Evolutionary conservation across 164 flowering plant genomes (phyloP), one percentile per base, ranked within the genome.

Genomic region (Chimonanthus praecox): DNA sequence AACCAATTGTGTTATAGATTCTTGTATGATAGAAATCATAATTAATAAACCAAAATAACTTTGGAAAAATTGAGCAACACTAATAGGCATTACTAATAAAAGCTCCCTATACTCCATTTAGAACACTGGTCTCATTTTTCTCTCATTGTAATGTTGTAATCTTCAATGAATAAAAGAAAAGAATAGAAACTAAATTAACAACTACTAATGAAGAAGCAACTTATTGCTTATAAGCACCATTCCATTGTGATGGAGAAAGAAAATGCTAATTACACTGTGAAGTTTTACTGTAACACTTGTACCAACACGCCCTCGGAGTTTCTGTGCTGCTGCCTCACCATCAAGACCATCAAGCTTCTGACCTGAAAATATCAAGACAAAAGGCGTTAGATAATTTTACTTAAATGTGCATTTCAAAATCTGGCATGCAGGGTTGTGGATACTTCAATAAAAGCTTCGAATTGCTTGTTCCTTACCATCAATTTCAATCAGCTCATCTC

Each of bases 281-380:
- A 95, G 76, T 86, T 93, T 95, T 64, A 95, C 81, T 70, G 88
- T 90, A 73, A 95, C 99, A 68, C 84, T 80, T 70, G 98, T 93
- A 68, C 98, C 99, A 77, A 77, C 92, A 65, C 81, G 86, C 45
- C 99, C 98, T 82, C 98, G 84, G 68, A 95, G 97, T 83, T 87
- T 95, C 71, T 85, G 96, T 48, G 97, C 97, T 73, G 96, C 99
- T 76, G 88, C 83, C 85, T 95, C 99, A 77, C 90, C 86, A 72
- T 83, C 87, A 78, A 92, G 54, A 49, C 94, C 99, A 76, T 90
- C 89, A 73, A 95, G 87, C 63, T 82, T 87, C 83, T 92, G 90
- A n/a, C 97, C 98, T 95, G 84, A 77, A 76, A 51, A 44, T 49
- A 60, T 18, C 79, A 72, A 72, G 72, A 63, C 7, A 68, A 75